Conservation (phyloP, 805 yeast species). For the Metschnikowia hibisci region DNA sequence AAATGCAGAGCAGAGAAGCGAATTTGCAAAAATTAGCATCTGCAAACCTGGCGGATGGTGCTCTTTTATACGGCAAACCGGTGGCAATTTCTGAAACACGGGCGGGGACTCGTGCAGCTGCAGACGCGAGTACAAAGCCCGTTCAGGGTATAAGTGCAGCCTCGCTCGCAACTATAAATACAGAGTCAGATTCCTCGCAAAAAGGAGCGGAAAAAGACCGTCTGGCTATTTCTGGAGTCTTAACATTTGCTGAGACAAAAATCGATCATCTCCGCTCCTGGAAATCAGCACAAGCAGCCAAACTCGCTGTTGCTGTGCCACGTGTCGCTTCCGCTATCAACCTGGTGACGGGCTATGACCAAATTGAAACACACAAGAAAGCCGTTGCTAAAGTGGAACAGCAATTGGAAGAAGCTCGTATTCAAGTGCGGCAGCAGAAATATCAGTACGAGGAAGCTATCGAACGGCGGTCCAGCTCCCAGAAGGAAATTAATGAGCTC, state of each 20-base stretch:
- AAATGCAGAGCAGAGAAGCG: neutral
- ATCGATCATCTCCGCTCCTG: neutral
- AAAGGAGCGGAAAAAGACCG: neutral
- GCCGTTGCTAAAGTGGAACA: conserved; percentile 56
- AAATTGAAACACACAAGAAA: conserved; percentile 67
- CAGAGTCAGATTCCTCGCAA: neutral
- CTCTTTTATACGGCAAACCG: conserved; percentile 2
- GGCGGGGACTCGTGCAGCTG: neutral
- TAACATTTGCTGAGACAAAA: neutral
- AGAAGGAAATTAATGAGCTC: conserved; percentile 81
- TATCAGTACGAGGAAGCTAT: conserved; percentile 56
- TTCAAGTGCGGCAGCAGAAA: conserved; percentile 47
- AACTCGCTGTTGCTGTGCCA: neutral
- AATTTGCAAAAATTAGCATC: neutral
- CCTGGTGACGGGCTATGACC: conserved; percentile 87
- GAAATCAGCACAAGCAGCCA: neutral
- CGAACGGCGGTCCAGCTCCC: conserved; percentile 61
- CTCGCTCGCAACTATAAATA: neutral
- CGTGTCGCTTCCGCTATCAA: conserved; percentile 40
- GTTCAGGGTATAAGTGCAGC: conserved; percentile 4
- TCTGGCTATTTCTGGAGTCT: neutral
- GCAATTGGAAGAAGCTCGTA: conserved; percentile 46
- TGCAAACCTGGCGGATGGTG: neutral
- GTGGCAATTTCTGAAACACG: conserved; percentile 1
- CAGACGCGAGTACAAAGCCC: conserved; percentile 10